Evolutionary conservation across 345 rosid genomes (phyloP), one percentile per base, ranked within the genome.

Genomic region (Salix viminalis): DNA sequence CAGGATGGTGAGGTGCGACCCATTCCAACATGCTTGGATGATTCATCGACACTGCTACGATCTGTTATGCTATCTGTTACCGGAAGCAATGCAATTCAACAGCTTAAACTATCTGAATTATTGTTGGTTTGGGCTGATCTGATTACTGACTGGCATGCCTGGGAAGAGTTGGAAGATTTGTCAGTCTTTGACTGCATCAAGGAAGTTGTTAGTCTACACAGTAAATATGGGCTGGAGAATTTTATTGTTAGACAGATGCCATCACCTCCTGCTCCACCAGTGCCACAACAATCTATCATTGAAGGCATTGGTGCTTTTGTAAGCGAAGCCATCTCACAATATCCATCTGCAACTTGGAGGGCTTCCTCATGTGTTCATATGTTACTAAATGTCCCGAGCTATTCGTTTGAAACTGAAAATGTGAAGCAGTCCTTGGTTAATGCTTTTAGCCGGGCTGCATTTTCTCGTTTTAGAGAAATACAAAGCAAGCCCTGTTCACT

Each of bases 81-180:
- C n/a, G 83, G 76, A 72, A 79, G 71, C 80, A 76, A 82, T 74
- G 82, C 61, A 28, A 77, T 86, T 69, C 48, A 42, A 77, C 90
- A 90, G 76, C 89, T 91, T 79, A 90, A 86, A 79, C 71, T 91
- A 65, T 75, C 88, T 36, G 92, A 93, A 71, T 72, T 93, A 74
- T 80, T 93, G 58, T 73, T 82, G 71, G 88, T 83, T 77, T 93
- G 98, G 98, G 87, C 97, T 72, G 87, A 87, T 86, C 78, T 91
- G 75, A 88, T 93, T 82, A 89, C 90, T 70, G 92, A 87, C 66
- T 91, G 97, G 94, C 84, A 88, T 88, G 88, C 90, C 61, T 93
- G 98, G 98, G 97, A 91, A 83, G 98, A 93, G 88, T 87, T 93
- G 6, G 97, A 91, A 86, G 97, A 93, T 79, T 84, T 88, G 56